A percentile compares a stretch with the other conserved stretches of the same genome.
These are phyloP conservation scores for Pleurotus salmoneostramineus DNA, from an alignment of 768 basidiomycete species.

Conservation along the genomic window DNA sequence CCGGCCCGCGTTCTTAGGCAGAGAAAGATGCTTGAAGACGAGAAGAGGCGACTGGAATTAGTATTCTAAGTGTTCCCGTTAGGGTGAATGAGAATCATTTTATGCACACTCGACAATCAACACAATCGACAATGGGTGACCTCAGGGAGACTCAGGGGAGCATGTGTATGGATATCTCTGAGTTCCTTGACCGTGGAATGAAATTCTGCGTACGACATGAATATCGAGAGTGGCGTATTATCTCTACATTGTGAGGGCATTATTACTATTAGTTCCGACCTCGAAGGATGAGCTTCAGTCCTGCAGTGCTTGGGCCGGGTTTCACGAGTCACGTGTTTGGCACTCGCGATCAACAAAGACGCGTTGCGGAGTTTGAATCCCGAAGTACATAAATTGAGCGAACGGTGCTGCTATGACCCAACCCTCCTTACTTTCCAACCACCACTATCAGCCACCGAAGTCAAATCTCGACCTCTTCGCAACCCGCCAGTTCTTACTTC, in stretches of 20 bases:
- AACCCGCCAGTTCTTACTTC: constrained; percentile 7
- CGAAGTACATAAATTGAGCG: constrained; percentile 8
- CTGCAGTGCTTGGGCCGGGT: too few relatives aligned
- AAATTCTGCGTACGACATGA: too few relatives aligned
- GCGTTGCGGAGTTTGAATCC: constrained; percentile 1
- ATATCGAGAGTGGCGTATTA: too few relatives aligned
- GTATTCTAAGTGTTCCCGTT: not conserved
- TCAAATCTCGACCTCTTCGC: not conserved
- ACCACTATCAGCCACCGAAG: constrained; percentile 23
- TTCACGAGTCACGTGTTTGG: not conserved
- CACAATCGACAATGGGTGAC: too few relatives aligned
- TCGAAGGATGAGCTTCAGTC: too few relatives aligned
- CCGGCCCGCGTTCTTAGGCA: constrained; percentile 41
- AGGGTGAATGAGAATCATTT: too few relatives aligned
- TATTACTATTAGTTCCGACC: too few relatives aligned
- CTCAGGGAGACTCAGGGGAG: too few relatives aligned
- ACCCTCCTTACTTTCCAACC: constrained; percentile 18
- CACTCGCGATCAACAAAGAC: constrained; percentile 1
- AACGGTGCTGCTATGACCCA: constrained; percentile 17
- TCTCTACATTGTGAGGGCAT: too few relatives aligned
- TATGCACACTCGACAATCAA: too few relatives aligned
- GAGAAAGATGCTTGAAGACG: constrained; percentile 45
- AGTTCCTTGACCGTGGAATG: too few relatives aligned
- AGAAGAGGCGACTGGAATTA: constrained; percentile 34
- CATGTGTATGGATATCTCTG: too few relatives aligned